These are phyloP conservation scores for Verticillium zaregamsianum DNA, from an alignment of 2,329 filamentous ascomycete genomes.

Conservation along the genomic window DNA sequence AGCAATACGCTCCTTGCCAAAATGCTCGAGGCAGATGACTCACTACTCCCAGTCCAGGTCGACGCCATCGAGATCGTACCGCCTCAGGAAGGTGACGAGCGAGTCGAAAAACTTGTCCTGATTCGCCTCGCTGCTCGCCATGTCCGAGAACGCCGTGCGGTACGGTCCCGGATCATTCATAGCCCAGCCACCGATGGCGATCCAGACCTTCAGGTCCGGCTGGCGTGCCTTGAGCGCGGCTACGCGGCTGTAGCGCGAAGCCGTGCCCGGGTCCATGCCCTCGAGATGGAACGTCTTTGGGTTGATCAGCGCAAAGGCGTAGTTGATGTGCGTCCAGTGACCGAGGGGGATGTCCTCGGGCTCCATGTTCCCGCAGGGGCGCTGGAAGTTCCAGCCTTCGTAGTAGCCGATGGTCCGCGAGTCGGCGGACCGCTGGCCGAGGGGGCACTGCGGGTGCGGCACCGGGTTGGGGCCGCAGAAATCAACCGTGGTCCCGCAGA, in stretches of 20 bases:
- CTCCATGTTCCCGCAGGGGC: constrained; percentile 16
- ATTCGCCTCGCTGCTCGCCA: constrained; percentile 6
- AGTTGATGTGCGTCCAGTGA: constrained; percentile 27
- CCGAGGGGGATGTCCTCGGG: constrained; percentile 19
- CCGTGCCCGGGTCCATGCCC: constrained; percentile 2
- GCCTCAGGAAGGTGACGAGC: constrained; percentile 13
- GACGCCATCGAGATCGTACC: constrained; percentile 20
- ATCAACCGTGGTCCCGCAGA: constrained; percentile 23
- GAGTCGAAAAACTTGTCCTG: constrained; percentile 15
- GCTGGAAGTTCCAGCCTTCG: constrained; percentile 18
- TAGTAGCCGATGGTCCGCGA: constrained; percentile 21
- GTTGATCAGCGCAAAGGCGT: constrained; percentile 27
- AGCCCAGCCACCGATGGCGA: constrained; percentile 37
- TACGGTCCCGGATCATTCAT: constrained; percentile 30
- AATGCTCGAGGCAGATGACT: too few species aligned
- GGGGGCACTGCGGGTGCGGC: constrained; percentile 3
- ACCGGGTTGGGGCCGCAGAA: constrained; percentile 16
- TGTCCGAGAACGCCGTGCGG: constrained; percentile 18
- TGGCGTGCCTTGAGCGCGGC: constrained; percentile 21
- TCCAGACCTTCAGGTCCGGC: constrained; percentile 26
- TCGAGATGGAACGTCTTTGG: constrained; percentile 21
- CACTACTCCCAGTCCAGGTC: constrained; percentile 20
- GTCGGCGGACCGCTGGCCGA: background rate
- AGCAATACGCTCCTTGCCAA: too few species aligned
- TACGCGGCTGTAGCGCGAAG: background rate